phyloP scores from a whole-genome alignment of 169 alveolate species.

The Eimeria sp. region DNA sequence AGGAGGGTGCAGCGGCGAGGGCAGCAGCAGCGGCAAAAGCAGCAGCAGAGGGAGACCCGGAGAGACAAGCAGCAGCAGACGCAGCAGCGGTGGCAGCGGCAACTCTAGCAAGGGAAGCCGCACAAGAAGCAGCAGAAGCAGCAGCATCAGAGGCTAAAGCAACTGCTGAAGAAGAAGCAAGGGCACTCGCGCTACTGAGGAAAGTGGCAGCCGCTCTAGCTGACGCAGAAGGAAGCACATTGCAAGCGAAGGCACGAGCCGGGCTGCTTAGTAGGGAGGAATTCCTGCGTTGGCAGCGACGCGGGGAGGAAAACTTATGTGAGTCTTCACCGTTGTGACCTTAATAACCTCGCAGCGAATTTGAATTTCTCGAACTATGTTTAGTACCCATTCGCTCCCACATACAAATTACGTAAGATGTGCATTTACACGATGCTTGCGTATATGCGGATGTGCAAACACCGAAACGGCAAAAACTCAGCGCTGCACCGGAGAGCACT shows the following conservation, averaged over 20 bases:
- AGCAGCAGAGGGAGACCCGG: conserved; percentile 50
- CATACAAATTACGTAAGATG: background rate
- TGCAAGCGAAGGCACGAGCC: conserved; percentile 30
- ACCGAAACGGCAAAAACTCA: background rate
- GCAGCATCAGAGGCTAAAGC: conserved; percentile 29
- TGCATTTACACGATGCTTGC: background rate
- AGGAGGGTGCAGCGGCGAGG: background rate
- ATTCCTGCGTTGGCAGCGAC: background rate
- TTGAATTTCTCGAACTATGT: background rate
- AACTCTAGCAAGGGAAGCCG: background rate
- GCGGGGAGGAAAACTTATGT: background rate
- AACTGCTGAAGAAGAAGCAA: conserved; percentile 1
- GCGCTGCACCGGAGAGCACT: background rate
- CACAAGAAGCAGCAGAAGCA: conserved; percentile 10
- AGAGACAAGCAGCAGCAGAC: conserved; percentile 9
- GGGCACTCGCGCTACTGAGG: background rate
- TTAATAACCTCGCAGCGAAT: background rate
- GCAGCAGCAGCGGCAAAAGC: conserved; percentile 30
- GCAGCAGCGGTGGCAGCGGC: conserved; percentile 26
- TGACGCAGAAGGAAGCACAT: background rate
- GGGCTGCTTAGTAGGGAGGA: conserved; percentile 10
- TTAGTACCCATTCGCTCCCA: background rate
- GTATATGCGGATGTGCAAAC: background rate
- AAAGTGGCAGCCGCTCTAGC: background rate
- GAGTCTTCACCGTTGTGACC: background rate